Evolutionary conservation across 176 grass and related monocot genomes (phyloP), one percentile per base, ranked within the genome.

Genomic region (Triticum urartu): DNA sequence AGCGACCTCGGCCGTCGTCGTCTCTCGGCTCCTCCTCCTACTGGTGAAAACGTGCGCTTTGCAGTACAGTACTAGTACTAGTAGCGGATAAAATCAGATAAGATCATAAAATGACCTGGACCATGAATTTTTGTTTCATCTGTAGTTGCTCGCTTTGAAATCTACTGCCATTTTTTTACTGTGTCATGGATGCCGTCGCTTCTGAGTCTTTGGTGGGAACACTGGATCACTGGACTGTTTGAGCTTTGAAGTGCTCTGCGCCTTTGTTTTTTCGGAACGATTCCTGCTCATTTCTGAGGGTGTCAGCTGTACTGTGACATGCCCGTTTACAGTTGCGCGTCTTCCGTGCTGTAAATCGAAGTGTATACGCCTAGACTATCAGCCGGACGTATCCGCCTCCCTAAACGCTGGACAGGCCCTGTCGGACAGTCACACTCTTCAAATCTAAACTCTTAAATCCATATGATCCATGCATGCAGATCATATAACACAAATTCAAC

Each of bases 1-100:
- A 90, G 62, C 81, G 85, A 84, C 87, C 87, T 20, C 84, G 86
- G 65, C 62, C 32, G 79, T 89, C 32, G 79, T 89, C 80, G 68
- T 39, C 87, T 81, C 78, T 82, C 18, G 3, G 28, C 11, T 88
- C 39, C 64, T 81, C 71, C 64, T 81, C 66, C 20, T 84, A 93
- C 72, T 90, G 89, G 83, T 91, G 84, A 95, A 86, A 80, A 17
- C 75, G 78, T 72, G 67, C 21, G 35, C 11, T 63, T 59, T 62
- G 35, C 74, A 35, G 56, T 75, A 61, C 8, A 11, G 80, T 30
- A 36, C 34, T 62, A 20, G 12, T 64, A 60, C 10, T 21, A 15
- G n/a, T 38, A 64, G 81, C 50, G 50, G 30, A 47, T 79, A 84
- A 62, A 72, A 72, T 40, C 4, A 58, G 54, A 58, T 66, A 10